A percentile compares a stretch with the other conserved stretches of the same genome.
phyloP scores from a whole-genome alignment of 2,329 filamentous ascomycete species.

The Lithohypha guttulata region DNA sequence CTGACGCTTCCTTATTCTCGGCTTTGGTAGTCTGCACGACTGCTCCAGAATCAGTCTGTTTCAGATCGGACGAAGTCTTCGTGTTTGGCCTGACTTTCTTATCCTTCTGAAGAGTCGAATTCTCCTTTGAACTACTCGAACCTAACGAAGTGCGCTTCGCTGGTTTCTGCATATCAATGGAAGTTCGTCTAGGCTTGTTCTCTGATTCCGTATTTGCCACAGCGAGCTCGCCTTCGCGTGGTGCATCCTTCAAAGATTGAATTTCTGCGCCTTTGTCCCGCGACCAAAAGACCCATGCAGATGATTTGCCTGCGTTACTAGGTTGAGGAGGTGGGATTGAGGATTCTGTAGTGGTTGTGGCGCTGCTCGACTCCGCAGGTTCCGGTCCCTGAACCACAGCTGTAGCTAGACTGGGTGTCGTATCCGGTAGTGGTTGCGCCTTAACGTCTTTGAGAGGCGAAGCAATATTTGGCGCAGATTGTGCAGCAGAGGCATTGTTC shows the following conservation, averaged over 20 bases:
- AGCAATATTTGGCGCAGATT: constrained; percentile 2
- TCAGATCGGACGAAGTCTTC: constrained; percentile 14
- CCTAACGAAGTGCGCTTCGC: constrained; percentile 5
- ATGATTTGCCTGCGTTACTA: constrained; percentile 15
- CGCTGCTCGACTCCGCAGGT: background rate
- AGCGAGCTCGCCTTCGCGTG: constrained; percentile 19
- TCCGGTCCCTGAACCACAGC: background rate
- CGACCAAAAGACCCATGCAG: constrained; percentile 24
- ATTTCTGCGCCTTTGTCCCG: constrained; percentile 16
- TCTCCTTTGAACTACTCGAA: constrained; percentile 9
- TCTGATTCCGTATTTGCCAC: constrained; percentile 20
- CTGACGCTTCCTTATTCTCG: constrained; percentile 20
- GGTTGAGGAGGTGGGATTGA: constrained; percentile 17
- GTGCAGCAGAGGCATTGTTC: constrained; percentile 22
- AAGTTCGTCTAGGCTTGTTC: constrained; percentile 23
- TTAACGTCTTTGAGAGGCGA: constrained; percentile 4
- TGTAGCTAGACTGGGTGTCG: too few species aligned
- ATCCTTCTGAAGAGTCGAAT: background rate
- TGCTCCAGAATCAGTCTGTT: constrained; percentile 24
- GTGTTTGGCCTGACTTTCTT: constrained; percentile 11
- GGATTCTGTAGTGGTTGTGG: constrained; percentile 15
- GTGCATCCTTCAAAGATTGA: constrained; percentile 13
- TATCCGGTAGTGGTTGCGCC: constrained; percentile 12
- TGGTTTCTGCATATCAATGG: constrained; percentile 20
- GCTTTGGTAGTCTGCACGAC: constrained; percentile 23